These are phyloP conservation scores for Calonectria hongkongensis DNA, from an alignment of 2,329 filamentous ascomycete species.

Conservation along the genomic window DNA sequence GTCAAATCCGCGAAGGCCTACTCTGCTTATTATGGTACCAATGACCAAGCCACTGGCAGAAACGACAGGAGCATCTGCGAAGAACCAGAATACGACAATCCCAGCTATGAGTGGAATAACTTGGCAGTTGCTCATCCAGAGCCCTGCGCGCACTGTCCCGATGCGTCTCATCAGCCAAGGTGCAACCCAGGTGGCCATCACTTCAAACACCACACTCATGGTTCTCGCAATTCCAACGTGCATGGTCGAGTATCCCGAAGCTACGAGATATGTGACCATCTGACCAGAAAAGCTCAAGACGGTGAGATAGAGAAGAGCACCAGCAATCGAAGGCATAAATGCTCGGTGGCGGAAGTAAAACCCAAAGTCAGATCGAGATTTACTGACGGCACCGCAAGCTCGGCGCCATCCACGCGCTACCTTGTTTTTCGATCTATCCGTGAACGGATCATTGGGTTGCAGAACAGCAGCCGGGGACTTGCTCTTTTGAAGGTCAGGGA, in stretches of 20 bases:
- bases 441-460: neutral
- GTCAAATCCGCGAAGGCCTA: constrained; percentile 77
- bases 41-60: constrained; percentile 67
- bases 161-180: constrained; percentile 72
- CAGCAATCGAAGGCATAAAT: constrained; percentile 75
- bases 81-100: constrained; percentile 61
- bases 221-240: constrained; percentile 72
- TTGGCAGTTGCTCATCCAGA: constrained; percentile 83
- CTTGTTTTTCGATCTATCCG: neutral
- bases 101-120: constrained; percentile 69
- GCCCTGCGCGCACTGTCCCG: constrained; percentile 75
- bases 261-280: constrained; percentile 77
- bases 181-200: constrained; percentile 75
- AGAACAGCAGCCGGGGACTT: constrained; percentile 26
- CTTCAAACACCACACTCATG: constrained; percentile 70
- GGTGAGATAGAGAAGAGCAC: constrained; percentile 76
- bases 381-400: neutral
- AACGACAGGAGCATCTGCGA: constrained; percentile 50
- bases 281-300: constrained; percentile 75
- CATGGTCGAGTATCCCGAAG: constrained; percentile 68
- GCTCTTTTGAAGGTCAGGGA: constrained; percentile 43
- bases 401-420: neutral
- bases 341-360: constrained; percentile 72
- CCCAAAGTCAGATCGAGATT: constrained; percentile 25
- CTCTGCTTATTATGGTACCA: constrained; percentile 71